Base-by-base conservation (phyloP, 805 yeast species). In the Saturnispora diversa region DNA sequence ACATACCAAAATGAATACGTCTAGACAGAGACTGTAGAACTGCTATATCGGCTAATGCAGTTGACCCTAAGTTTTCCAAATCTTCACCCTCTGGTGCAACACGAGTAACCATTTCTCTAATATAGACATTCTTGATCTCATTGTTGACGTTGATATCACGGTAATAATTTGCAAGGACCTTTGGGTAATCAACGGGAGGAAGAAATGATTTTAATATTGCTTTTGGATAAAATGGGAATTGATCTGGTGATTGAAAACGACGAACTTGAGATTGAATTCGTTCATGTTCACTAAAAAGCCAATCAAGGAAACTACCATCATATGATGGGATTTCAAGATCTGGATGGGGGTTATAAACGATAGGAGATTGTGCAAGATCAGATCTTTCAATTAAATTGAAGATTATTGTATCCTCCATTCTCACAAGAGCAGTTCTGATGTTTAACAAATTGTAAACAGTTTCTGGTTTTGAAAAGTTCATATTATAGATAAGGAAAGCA, bases 381-480 rank as follows among this genome's bases (percentile, higher is more conserved):
- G 96, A 84, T 48, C 98, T 72, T 60, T 92, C 98, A 45, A 92
- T 88, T 50, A 92, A 74, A 43, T 81, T 84, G 68, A 88, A 92
- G 46, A 92, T 82, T 51, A 92, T 87, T 6, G 97, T 84, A 61
- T 92, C 97, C 57, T 92, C 98, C 96, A 92, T 86, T 40, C 95
- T 75, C 29, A 88, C 80, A 35, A 92, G 68, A 13, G 85, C 82
- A 45, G 74, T 78, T 47, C 98, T 77, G 53, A 92, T 92, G 62
- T 92, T 87, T 51, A 66, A 68, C 44, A 92, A 66, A 53, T 86
- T 75, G 37, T 92, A 70, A 6, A 85, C 95, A 0, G 94, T 74
- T 36, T 80, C 82, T 13, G 95, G 92, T 50, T 78, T 75, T 58
- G 74, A 72, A 60, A 87, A 88, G 63, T 88, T 94, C 95, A 88